Evolutionary conservation across 352 stramenopile species (phyloP), one percentile per base, ranked within the genome.

Genomic region (Peronospora destructor): DNA sequence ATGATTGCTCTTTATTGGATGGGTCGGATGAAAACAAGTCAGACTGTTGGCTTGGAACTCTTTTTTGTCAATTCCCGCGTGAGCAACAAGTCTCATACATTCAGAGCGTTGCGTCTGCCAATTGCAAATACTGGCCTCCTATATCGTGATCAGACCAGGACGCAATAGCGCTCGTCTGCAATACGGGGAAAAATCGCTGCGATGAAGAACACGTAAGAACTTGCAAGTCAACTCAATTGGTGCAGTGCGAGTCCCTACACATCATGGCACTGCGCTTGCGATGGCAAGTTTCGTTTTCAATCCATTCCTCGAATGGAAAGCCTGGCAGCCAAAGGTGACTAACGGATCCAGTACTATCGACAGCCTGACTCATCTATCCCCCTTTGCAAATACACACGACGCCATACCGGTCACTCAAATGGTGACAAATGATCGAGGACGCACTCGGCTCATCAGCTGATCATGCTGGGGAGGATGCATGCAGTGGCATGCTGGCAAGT

Each of bases 241-340:
- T 26, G 23, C 4, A 1, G 28, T 2, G 1, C 28, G 6, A 12
- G 28, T 32, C 6, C 10, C 4, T 32, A 6, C 28, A 32, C 7
- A 12, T 32, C 28, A 6, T 12, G 6, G 28, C 10, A 6, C 23
- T 23, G 19, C 19, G 2, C 26, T 1, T 30, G 26, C 26, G 26
- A 30, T 30, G 8, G 19, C 8, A 30, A 9, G 26, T 30, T 30
- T 30, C 38, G 19, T n/a, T 23, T 32, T 40, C n/a, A 23, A 10
- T 23, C 49, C 33, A 25, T 25, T 41, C 5, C 5, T 42, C 21
- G 25, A 13, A 13, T 55, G 37, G 47, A 54, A 34, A 46, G 26
- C 21, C 40, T 28, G 13, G 47, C 14, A 42, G 12, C 23, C 33
- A 43, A 28, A 16, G 19, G 29, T 32, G 40, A 46, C 40, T 5